Conservation (phyloP, 2,329 filamentous ascomycete genomes). For the Zymoseptoria ardabiliae region DNA sequence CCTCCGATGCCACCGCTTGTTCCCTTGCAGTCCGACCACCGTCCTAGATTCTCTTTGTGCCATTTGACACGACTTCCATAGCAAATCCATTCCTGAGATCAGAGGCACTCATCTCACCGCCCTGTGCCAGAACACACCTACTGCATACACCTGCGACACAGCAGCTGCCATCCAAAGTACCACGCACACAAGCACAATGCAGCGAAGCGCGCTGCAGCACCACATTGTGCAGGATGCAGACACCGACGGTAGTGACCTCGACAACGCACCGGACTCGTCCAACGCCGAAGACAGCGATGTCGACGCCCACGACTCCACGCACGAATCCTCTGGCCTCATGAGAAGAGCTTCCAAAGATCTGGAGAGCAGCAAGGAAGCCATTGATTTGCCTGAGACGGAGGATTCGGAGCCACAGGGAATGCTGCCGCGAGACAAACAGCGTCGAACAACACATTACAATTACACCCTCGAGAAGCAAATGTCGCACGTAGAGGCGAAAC, state of each 20-base stretch:
- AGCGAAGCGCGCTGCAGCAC: conserved; percentile 24
- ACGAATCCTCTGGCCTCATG: conserved; percentile 22
- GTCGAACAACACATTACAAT: conserved; percentile 83
- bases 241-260: conserved; percentile 23
- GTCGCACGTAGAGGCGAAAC: conserved; percentile 87
- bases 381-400: conserved; percentile 11
- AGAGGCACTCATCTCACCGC: neutral
- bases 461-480: conserved; percentile 89
- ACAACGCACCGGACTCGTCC: conserved; percentile 14
- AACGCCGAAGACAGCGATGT: conserved; percentile 13
- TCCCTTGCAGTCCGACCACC: neutral
- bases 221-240: conserved; percentile 18
- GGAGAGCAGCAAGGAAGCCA: conserved; percentile 10
- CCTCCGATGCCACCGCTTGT: neutral
- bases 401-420: conserved; percentile 27
- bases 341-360: conserved; percentile 22
- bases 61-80: neutral
- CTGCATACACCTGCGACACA: neutral
- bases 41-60: neutral
- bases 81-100: neutral
- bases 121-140: neutral
- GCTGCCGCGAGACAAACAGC: conserved; percentile 46
- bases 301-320: conserved; percentile 11
- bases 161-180: neutral
- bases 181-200: conserved; percentile 19